phyloP scores from a whole-genome alignment of 768 basidiomycete species.

The Chalciporus chontae region DNA sequence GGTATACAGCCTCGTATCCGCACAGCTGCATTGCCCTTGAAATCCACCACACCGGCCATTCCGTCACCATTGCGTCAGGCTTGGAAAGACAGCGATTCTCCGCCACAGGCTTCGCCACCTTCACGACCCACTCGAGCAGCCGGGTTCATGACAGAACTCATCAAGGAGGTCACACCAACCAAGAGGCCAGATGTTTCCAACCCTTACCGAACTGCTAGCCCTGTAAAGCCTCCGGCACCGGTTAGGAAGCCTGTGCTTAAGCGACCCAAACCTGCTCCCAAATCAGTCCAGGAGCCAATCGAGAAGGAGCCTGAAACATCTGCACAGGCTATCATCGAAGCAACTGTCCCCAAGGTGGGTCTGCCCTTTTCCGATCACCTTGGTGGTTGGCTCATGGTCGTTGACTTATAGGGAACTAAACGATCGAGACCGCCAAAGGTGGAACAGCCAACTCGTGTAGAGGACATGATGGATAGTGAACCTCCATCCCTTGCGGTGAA shows the following conservation, averaged over 20 bases:
- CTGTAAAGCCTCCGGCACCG: slow-evolving; percentile 50
- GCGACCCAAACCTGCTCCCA: slow-evolving; percentile 34
- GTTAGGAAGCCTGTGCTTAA: slow-evolving; percentile 39
- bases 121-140: slow-evolving; percentile 59
- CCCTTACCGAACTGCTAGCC: slow-evolving; percentile 73
- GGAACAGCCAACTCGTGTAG: slow-evolving; percentile 31
- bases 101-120: slow-evolving; percentile 31
- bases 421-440: slow-evolving; percentile 64
- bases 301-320: slow-evolving; percentile 36
- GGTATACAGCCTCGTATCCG: slow-evolving; percentile 36
- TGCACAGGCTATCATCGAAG: slow-evolving; percentile 71
- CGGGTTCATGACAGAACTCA: slow-evolving; percentile 62
- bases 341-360: slow-evolving; percentile 69
- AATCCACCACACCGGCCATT: slow-evolving; percentile 58
- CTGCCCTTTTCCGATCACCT: background rate
- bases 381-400: slow-evolving; percentile 6
- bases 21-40: slow-evolving; percentile 36
- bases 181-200: slow-evolving; percentile 68
- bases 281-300: slow-evolving; percentile 32
- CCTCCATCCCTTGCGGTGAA: slow-evolving; percentile 13
- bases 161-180: slow-evolving; percentile 66
- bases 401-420: slow-evolving; percentile 59
- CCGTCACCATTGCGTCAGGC: slow-evolving; percentile 77
- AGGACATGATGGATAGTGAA: slow-evolving; percentile 8
- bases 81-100: slow-evolving; percentile 51